Base-by-base conservation (phyloP, 805 yeast species). In the Ogataea pini region DNA sequence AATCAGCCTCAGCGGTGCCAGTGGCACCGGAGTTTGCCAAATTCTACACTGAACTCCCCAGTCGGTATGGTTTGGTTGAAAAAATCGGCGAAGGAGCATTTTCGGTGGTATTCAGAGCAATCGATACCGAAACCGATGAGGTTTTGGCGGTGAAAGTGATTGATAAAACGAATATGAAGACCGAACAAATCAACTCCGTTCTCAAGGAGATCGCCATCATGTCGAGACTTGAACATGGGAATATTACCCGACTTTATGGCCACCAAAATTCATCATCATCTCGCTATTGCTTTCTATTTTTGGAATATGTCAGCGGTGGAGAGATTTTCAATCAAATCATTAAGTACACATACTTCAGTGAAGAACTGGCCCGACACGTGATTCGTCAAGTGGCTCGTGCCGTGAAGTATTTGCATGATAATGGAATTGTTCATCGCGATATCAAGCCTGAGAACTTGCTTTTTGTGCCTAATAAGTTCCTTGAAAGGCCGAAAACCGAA, bases 11-110 rank as follows among this genome's bases (percentile, higher is more conserved):
- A 28, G n/a, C 31, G 8, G 31, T 28, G 31, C 34, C 34, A 17
- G 34, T 16, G 18, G 27, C 39, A 10, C 39, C 55, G 2, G 52
- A 56, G 27, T 54, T 51, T 13, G 38, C 55, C 5, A 53, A 41
- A 1, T 64, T 56, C 38, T 67, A 67, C 49, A 16, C 44, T 0
- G 72, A 68, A 29, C 47, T 68, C 13, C 56, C 64, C 4, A 19
- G 46, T 2, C 47, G 70, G 16, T 69, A 67, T 51, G 36, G 49
- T 5, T 27, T 69, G 10, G 38, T 55, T 8, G 64, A 60, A 18
- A 63, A 65, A 49, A 69, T 86, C 14, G 92, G 94, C 0, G 91
- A 86, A 61, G 98, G 98, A 7, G 97, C 97, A 0, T 91, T 92
- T 63, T 88, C 96, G 2, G 76, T 79, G 10, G 98, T 92, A 4